Evolutionary conservation across 225 moss, liverwort and hornwort species (phyloP), one percentile per base, ranked within the genome.

Genomic region (Asterella californica): DNA sequence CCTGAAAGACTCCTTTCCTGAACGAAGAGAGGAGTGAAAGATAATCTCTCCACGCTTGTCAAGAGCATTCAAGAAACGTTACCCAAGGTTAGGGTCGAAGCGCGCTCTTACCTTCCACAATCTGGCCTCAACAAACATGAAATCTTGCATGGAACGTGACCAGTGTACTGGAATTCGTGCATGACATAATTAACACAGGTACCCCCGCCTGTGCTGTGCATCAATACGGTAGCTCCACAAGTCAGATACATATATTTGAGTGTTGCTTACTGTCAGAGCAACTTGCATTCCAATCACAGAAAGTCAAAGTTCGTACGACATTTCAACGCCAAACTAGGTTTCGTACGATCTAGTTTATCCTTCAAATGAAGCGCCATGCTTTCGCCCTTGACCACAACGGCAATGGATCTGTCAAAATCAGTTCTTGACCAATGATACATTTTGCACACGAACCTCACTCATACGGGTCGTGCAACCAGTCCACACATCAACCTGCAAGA

Each of bases 401-500:
- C 46, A 73, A 48, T n/a, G 25, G 17, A 24, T 45, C 36, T 72
- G 22, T 5, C 45, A 81, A n/a, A 53, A 64, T 75, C 74, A 78
- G 52, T 67, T 46, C 67, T 69, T 67, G 75, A 70, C 74, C 50
- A 75, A 78, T 66, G 61, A 75, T 77, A 72, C 55, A 24, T 53
- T 76, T 30, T 48, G 27, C 57, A 81, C 80, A 77, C 72, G 65
- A 84, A 68, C 80, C 75, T 75, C 74, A 78, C 67, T 25, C 48
- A 78, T 11, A 81, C 50, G 75, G 32, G 75, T 65, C 57, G 81
- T 81, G 78, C 80, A 78, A 84, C 54, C 57, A 78, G 50, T 84
- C 81, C 78, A 81, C 55, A 79, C 57, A 80, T 84, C 76, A 75
- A 79, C 74, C 74, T 81, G 81, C 81, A 84, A 65, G 79, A 81